These are phyloP conservation scores for Metschnikowia aberdeeniae DNA, from an alignment of 805 yeast species.

Conservation along the genomic window DNA sequence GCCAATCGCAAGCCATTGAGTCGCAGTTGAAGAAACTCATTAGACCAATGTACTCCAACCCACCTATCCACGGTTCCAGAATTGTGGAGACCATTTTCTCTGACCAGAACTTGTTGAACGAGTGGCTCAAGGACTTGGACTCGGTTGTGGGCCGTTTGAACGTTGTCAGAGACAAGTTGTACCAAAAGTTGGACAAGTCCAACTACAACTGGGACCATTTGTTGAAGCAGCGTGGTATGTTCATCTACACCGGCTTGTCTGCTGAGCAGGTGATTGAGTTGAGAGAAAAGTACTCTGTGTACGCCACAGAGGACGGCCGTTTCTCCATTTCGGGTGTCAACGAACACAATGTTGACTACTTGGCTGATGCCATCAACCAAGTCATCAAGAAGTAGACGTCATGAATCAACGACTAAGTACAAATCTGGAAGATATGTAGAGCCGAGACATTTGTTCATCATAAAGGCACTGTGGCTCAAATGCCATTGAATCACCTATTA, in stretches of 20 bases:
- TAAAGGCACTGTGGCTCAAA: no score
- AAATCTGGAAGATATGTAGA: no score
- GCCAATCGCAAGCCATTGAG: constrained; percentile 51
- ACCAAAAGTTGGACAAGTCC: constrained; percentile 57
- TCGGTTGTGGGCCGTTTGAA: constrained; percentile 76
- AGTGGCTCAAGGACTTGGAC: constrained; percentile 81
- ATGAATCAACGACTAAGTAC: background rate
- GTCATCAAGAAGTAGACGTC: constrained; percentile 32
- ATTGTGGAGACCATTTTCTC: constrained; percentile 76
- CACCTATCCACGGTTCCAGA: constrained; percentile 92
- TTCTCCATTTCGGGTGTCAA: constrained; percentile 88
- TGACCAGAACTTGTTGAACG: constrained; percentile 51
- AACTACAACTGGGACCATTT: constrained; percentile 81
- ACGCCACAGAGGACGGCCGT: constrained; percentile 88
- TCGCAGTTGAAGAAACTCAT: constrained; percentile 81
- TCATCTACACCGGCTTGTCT: constrained; percentile 81
- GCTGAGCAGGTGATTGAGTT: constrained; percentile 67
- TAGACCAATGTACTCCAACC: constrained; percentile 87
- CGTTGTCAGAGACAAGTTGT: constrained; percentile 62
- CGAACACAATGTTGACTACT: constrained; percentile 69
- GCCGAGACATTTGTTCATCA: no score
- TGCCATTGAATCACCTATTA: no score
- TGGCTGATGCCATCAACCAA: constrained; percentile 58
- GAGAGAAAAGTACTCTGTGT: constrained; percentile 69
- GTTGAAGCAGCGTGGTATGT: constrained; percentile 92